phyloP scores from a whole-genome alignment of 192 early-diverging fungal genomes.

The Coemansia sp. region DNA sequence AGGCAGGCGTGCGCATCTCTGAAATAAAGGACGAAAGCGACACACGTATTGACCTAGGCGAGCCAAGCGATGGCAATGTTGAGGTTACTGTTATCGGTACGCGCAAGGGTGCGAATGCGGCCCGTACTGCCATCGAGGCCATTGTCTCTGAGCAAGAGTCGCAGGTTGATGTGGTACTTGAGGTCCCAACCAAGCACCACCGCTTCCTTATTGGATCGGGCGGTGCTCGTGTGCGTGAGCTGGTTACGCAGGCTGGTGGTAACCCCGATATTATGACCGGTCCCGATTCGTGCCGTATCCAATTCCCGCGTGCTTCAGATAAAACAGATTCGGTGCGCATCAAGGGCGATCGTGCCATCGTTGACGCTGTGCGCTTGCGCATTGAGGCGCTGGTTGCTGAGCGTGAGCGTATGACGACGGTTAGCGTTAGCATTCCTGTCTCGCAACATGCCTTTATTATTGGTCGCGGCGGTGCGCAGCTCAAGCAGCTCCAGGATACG shows the following conservation, averaged over 20 bases:
- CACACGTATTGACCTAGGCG: slow-evolving; percentile 72
- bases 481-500: slow-evolving; percentile 67
- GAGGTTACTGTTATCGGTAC: slow-evolving; percentile 56
- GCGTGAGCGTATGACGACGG: slow-evolving; percentile 59
- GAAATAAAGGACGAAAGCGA: slow-evolving; percentile 71
- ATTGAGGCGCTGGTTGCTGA: slow-evolving; percentile 56
- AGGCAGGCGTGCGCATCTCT: slow-evolving; percentile 64
- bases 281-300: slow-evolving; percentile 55
- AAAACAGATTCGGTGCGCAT: slow-evolving; percentile 56
- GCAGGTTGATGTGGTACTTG: slow-evolving; percentile 54
- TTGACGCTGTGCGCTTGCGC: slow-evolving; percentile 39
- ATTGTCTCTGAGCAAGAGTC: slow-evolving; percentile 60
- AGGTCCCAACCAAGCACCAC: slow-evolving; percentile 58
- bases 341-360: slow-evolving; percentile 60
- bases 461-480: slow-evolving; percentile 69
- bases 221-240: slow-evolving; percentile 62
- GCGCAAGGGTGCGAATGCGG: slow-evolving; percentile 54
- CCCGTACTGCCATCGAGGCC: slow-evolving; percentile 59
- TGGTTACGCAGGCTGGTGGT: slow-evolving; percentile 59
- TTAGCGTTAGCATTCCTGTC: slow-evolving; percentile 64
- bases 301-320: slow-evolving; percentile 57
- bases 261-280: slow-evolving; percentile 54
- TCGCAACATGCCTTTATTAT: slow-evolving; percentile 78
- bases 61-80: slow-evolving; percentile 28
- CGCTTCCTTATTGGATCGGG: slow-evolving; percentile 65